Base-by-base conservation (phyloP, 345 rosid species). In the Carallia brachiata region DNA sequence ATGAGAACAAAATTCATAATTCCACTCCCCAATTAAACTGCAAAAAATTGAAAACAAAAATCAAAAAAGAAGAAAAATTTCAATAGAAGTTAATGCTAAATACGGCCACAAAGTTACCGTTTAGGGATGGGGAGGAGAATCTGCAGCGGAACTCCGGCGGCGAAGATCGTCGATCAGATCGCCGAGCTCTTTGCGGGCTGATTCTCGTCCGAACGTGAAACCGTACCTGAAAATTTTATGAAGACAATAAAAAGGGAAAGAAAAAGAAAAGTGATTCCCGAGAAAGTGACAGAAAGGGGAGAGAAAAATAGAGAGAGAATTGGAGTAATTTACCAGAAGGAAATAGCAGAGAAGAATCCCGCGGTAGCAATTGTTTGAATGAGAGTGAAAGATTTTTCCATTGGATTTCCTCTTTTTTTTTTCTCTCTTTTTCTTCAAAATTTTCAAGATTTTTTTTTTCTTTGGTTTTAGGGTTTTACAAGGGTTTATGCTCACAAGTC, bases 181-280 rank as follows among this genome's bases (percentile, higher is more conserved):
- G 2, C 92, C 90, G 30, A 92, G 92, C 69, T 92, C 96, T 76
- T 89, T 92, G 59, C 96, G 86, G 67, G 92, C 97, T 6, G 92
- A 89, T 75, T 90, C 96, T 80, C 96, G 83, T 44, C 98, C 99
- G 63, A 90, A 89, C 96, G 88, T 85, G 85, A 95, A 95, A 28
- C 98, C 99, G 65, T 90, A 95, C 96, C 98, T 88, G 74, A 62
- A 1, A 4, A 67, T 23, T 47, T 1, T 23, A 8, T 50, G 36
- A 56, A 23, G n/a, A 65, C 36, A n/a, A 10, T 4, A 40, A 57
- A 13, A 48, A 47, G 10, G 18, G 64, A 48, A 47, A 63, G 4
- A 0, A 63, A 63, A 34, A 28, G 61, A 9, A 53, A 5, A 17
- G 27, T 0, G 60, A 18, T 64, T 70, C 52, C 13, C 15, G 50